Conservation (phyloP, 163 green algal genomes). For the Coccomyxa subellipsoidea region DNA sequence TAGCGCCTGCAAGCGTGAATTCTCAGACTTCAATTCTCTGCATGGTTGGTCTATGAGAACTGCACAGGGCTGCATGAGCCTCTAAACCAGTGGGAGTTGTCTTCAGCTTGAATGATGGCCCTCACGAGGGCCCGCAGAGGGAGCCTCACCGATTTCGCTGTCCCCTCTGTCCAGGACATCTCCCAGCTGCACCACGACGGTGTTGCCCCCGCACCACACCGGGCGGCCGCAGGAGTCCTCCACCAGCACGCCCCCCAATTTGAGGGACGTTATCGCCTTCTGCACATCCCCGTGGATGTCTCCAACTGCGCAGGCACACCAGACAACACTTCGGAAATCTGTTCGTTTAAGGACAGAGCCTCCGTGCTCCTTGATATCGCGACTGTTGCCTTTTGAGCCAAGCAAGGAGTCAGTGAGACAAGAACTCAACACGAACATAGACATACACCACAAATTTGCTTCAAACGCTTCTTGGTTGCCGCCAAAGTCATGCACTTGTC, state of each 20-base stretch:
- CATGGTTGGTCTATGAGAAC: not conserved
- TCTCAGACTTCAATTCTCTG: not conserved
- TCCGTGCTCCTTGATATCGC: too few species aligned
- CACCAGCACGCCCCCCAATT: constrained; percentile 65
- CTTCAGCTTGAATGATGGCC: too few species aligned
- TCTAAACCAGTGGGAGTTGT: too few species aligned
- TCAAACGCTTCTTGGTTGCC: too few species aligned
- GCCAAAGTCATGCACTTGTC: not conserved
- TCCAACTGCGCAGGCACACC: constrained; percentile 59
- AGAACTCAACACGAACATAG: too few species aligned
- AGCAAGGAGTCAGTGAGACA: too few species aligned
- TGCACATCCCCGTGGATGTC: constrained; percentile 89
- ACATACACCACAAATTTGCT: too few species aligned
- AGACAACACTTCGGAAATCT: too few species aligned
- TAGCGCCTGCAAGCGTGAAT: constrained; percentile 52
- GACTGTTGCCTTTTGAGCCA: too few species aligned
- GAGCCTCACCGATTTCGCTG: constrained; percentile 76
- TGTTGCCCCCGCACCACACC: constrained; percentile 66
- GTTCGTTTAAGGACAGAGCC: too few species aligned
- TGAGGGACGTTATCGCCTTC: constrained; percentile 75
- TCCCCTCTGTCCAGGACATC: constrained; percentile 77
- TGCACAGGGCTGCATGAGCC: too few species aligned
- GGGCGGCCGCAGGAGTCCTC: constrained; percentile 49
- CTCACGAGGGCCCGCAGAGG: too few species aligned
- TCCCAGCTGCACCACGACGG: constrained; percentile 63